Evolutionary conservation across 78 protist genomes (phyloP).

Genomic region (Dictyostelium discoideum): dicty_2.7 NC_007088.5:8060501-8061000

Average conservation of each 20-base stretch:
- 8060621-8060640: constrained; percentile 63
- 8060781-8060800: too few relatives aligned
- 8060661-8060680: constrained; percentile 52
- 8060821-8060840: too few relatives aligned
- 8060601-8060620: constrained; percentile 56
- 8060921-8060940: too few relatives aligned
- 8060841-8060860: too few relatives aligned
- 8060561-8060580: constrained; percentile 32
- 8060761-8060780: not conserved
- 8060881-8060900: too few relatives aligned
- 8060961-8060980: too few relatives aligned
- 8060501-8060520: constrained; percentile 43
- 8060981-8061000: too few relatives aligned
- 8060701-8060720: not conserved
- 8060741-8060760: not conserved
- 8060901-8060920: too few relatives aligned
- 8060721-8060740: not conserved
- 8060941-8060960: too few relatives aligned
- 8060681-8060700: constrained; percentile 44
- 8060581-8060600: constrained; percentile 30
- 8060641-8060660: constrained; percentile 51
- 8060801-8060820: too few relatives aligned
- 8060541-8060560: constrained; percentile 31
- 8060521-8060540: not conserved
- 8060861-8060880: too few relatives aligned